phyloP scores from a whole-genome alignment of 306 rosid species.

The Malus orientalis region DNA sequence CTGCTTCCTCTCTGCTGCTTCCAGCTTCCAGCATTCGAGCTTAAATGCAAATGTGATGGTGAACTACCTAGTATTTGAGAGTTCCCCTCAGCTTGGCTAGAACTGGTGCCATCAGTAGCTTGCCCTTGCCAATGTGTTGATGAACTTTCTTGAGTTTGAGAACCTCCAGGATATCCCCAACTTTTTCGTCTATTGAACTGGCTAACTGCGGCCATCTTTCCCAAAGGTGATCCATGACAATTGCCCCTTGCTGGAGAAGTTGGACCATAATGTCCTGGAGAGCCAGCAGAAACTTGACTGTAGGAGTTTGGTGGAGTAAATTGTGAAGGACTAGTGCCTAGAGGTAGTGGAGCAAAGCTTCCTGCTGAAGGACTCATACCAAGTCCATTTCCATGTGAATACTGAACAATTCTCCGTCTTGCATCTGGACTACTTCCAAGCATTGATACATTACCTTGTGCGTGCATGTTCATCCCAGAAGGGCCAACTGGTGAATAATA shows the following conservation, averaged over 20 bases:
- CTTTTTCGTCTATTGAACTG: constrained; percentile 84
- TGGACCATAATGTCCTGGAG: constrained; percentile 92
- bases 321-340: constrained; percentile 97
- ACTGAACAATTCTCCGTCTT: constrained; percentile 65
- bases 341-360: constrained; percentile 87
- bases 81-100: constrained; percentile 56
- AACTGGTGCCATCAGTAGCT: constrained; percentile 45
- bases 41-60: constrained; percentile 58
- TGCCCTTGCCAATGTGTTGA: constrained; percentile 79
- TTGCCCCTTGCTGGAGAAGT: constrained; percentile 95
- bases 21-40: constrained; percentile 56
- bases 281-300: constrained; percentile 70
- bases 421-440: constrained; percentile 97
- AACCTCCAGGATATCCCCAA: constrained; percentile 76
- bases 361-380: constrained; percentile 91
- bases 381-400: constrained; percentile 71
- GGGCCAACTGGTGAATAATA: constrained; percentile 92
- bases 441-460: constrained; percentile 58
- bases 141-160: constrained; percentile 67
- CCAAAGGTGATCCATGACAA: constrained; percentile 89
- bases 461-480: constrained; percentile 77
- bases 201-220: constrained; percentile 76
- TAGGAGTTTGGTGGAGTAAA: constrained; percentile 88
- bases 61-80: constrained; percentile 59
- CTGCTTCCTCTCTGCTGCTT: constrained; percentile 62